phyloP scores from a whole-genome alignment of 257 asterid species.

The Cynanchum wilfordii region DNA sequence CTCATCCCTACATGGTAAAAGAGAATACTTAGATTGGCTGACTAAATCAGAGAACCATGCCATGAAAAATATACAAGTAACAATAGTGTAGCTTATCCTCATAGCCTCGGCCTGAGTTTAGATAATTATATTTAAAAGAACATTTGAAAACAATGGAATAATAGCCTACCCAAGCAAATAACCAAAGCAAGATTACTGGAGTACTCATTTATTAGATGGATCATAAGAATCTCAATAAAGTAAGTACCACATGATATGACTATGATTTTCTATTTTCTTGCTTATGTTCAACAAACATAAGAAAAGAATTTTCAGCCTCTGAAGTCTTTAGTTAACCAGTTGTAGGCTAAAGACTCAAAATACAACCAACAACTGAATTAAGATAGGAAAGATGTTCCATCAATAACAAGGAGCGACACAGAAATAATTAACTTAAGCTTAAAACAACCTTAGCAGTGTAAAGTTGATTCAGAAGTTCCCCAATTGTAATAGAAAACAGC shows the following conservation, averaged over 20 bases:
- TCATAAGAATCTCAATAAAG: background rate
- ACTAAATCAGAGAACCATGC: background rate
- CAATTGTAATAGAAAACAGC: background rate
- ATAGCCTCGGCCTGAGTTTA: background rate
- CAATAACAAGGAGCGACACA: background rate
- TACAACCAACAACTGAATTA: background rate
- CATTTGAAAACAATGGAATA: background rate
- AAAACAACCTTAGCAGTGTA: background rate
- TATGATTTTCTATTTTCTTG: background rate
- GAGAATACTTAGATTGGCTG: background rate
- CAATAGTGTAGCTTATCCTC: background rate
- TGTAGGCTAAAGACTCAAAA: background rate
- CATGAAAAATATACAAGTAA: background rate
- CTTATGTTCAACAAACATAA: background rate
- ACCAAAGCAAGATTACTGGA: background rate
- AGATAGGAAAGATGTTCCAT: background rate
- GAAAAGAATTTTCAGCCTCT: background rate
- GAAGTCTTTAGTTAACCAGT: background rate
- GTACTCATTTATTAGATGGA: background rate
- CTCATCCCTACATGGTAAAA: slow-evolving; percentile 58
- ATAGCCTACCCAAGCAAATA: background rate
- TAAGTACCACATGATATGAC: background rate
- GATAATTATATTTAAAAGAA: background rate
- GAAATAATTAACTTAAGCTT: background rate
- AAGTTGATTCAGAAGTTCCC: background rate